phyloP scores from a whole-genome alignment of 768 basidiomycete genomes.

The Pulveroboletus sp. region DNA sequence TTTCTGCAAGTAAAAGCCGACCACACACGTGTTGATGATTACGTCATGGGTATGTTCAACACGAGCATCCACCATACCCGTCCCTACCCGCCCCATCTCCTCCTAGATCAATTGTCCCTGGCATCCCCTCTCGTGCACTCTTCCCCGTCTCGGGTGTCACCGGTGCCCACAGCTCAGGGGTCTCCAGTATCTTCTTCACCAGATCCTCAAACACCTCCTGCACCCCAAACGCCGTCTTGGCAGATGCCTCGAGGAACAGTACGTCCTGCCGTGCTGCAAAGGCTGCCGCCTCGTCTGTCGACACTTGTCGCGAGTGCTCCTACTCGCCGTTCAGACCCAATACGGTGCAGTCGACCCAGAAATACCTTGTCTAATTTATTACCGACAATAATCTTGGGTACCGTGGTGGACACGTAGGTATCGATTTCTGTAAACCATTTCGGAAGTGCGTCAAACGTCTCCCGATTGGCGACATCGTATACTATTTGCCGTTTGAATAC shows the following conservation, averaged over 20 bases:
- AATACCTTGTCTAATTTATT: conserved; percentile 89
- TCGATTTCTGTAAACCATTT: conserved; percentile 92
- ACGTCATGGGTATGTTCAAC: conserved; percentile 26
- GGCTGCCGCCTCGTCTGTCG: conserved; percentile 66
- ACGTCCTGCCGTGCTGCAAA: conserved; percentile 82
- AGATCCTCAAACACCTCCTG: conserved; percentile 71
- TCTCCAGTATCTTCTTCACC: conserved; percentile 77
- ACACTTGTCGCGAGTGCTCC: conserved; percentile 89
- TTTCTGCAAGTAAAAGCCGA: neutral
- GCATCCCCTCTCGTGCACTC: conserved; percentile 31
- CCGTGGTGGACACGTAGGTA: conserved; percentile 80
- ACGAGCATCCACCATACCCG: conserved; percentile 29
- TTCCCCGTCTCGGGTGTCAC: conserved; percentile 19
- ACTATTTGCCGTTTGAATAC: conserved; percentile 43
- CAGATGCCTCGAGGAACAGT: conserved; percentile 87
- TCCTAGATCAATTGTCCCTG: conserved; percentile 38
- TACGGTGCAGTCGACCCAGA: neutral
- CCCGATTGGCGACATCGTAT: conserved; percentile 90
- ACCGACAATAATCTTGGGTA: conserved; percentile 93
- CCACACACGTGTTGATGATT: conserved; percentile 16
- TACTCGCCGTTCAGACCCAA: conserved; percentile 24
- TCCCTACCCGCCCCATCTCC: conserved; percentile 12
- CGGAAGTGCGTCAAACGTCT: conserved; percentile 91
- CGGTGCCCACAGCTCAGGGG: conserved; percentile 72
- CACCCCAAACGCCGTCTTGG: conserved; percentile 86